phyloP scores from a whole-genome alignment of 768 basidiomycete species.

The Chalciporus chontae region DNA sequence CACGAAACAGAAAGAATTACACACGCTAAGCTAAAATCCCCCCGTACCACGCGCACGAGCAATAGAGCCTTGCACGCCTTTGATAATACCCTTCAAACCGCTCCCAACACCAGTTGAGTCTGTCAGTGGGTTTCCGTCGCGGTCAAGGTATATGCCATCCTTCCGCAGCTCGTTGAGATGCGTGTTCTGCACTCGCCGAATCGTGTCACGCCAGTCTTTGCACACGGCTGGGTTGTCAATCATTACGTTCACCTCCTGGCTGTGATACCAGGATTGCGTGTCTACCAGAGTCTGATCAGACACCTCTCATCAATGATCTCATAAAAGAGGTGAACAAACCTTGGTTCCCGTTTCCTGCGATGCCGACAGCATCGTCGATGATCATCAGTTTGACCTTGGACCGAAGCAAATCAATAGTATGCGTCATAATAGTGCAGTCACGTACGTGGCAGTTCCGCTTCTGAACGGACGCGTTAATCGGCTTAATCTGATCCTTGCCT shows the following conservation, averaged over 20 bases:
- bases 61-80: constrained; percentile 41
- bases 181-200: constrained; percentile 56
- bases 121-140: constrained; percentile 37
- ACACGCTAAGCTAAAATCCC: constrained; percentile 32
- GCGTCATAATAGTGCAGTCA: background rate
- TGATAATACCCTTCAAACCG: constrained; percentile 38
- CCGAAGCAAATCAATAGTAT: background rate
- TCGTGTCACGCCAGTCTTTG: constrained; percentile 51
- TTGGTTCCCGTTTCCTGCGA: constrained; percentile 71
- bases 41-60: constrained; percentile 41
- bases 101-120: constrained; percentile 38
- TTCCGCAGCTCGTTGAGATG: constrained; percentile 41
- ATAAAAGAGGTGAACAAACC: constrained; percentile 30
- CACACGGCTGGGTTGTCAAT: constrained; percentile 53
- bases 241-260: constrained; percentile 66
- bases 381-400: constrained; percentile 60
- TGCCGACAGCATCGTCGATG: constrained; percentile 61
- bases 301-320: background rate
- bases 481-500: constrained; percentile 61
- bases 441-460: constrained; percentile 67
- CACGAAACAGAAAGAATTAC: background rate
- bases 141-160: constrained; percentile 59
- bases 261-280: constrained; percentile 70
- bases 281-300: constrained; percentile 31
- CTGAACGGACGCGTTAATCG: constrained; percentile 62